Evolutionary conservation across 768 basidiomycete species (phyloP), one percentile per base, ranked within the genome.

Genomic region (Kwoniella mangroviensis): DNA sequence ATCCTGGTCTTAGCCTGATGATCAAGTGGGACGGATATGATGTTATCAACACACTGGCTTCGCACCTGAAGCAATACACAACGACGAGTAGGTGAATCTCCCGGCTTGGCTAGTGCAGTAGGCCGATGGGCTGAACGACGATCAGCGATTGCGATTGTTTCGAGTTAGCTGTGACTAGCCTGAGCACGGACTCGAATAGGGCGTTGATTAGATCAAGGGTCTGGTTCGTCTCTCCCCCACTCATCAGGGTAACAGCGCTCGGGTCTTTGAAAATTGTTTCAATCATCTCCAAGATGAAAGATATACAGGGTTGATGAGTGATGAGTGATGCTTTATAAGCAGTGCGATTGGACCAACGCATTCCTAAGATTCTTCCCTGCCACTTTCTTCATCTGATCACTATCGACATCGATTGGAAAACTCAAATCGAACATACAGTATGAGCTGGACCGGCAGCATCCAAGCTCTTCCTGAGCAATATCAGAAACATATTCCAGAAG

Each of bases 241-340:
- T 49, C 15, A 49, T 49, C 45, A 49, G 45, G 19, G 45, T 49
- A 49, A 34, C 34, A 34, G 34, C 19, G 45, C 45, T 15, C 15
- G 45, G 45, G 15, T 19, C 13, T 49, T 49, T 49, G 5, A 4
- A 13, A 49, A 49, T 49, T 49, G 45, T 49, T 49, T 49, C 45
- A 49, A 49, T 49, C 45, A 49, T 19, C 45, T 15, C 19, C 45
- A 19, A 15, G 45, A 49, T 49, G 9, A 34, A 34, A 34, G 9
- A 7, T 5, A 34, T 34, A 34, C 34, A 34, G 45, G 45, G 45
- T 19, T 19, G 45, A 13, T 49, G 45, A 17, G 45, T 49, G 19
- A 13, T 49, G 6, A 49, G 19, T 49, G 11, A 19, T 60, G 58
- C 58, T 43, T 60, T 60, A 43, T 43, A 60, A 60, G 58, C 58